Conservation (phyloP, 179 eudicot genomes). For the Beta corolliflora region DNA sequence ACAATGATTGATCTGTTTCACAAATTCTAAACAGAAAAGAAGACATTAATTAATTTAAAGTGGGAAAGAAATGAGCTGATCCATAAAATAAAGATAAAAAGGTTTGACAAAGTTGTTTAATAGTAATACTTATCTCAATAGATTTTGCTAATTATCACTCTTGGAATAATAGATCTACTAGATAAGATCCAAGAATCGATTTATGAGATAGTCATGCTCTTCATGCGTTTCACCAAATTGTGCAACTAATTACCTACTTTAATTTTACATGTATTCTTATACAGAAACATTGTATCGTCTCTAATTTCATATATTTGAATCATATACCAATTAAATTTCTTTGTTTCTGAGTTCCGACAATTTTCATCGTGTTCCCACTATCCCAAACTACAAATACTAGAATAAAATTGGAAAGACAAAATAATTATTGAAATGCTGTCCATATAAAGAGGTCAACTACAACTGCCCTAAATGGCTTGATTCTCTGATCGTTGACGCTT, state of each 20-base stretch:
- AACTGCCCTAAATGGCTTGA: constrained; percentile 5
- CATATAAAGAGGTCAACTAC: background rate
- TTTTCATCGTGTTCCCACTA: constrained; percentile 5
- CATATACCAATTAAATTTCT: background rate
- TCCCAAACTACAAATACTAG: background rate
- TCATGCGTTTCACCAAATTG: constrained; percentile 1
- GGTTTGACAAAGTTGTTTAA: background rate
- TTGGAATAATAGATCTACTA: background rate
- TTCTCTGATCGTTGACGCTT: constrained; percentile 9
- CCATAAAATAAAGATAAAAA: background rate
- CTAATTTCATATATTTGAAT: background rate
- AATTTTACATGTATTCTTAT: too few relatives aligned
- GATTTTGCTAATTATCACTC: background rate
- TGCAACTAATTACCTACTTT: background rate
- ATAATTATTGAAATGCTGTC: background rate
- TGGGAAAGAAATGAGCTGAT: background rate
- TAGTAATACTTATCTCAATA: background rate
- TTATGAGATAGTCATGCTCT: background rate
- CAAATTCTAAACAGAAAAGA: background rate
- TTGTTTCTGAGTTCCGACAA: background rate
- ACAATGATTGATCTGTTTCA: background rate
- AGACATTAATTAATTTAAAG: background rate
- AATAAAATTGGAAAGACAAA: background rate
- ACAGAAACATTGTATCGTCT: constrained; percentile 4
- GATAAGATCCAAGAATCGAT: background rate